phyloP scores from a whole-genome alignment of 352 stramenopile genomes.

The Achlya hypogyna region DNA sequence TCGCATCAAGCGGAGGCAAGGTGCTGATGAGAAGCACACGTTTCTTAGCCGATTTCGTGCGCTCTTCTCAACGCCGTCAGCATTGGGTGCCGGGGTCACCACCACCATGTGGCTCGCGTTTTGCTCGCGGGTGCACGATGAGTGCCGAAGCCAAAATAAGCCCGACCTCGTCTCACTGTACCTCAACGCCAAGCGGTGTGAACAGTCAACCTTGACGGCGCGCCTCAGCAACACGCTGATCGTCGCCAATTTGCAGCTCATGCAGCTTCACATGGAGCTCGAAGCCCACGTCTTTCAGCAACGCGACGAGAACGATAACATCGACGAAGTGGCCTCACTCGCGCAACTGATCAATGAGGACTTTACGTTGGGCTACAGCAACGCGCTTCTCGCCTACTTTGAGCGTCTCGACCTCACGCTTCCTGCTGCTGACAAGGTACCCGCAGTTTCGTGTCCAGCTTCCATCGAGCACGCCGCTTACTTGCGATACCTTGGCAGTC shows the following conservation, averaged over 20 bases:
- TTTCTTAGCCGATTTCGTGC: background rate
- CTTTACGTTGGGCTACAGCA: constrained; percentile 14
- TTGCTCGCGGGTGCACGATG: constrained; percentile 1
- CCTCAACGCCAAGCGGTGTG: background rate
- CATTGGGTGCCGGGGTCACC: background rate
- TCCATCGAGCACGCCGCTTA: background rate
- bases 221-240: background rate
- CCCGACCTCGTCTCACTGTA: background rate
- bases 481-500: background rate
- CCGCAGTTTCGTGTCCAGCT: no score
- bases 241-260: constrained; percentile 1
- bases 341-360: constrained; percentile 11
- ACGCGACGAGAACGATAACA: background rate
- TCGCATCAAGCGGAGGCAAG: background rate
- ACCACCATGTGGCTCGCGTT: background rate
- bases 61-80: background rate
- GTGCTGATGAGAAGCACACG: background rate
- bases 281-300: constrained; percentile 6
- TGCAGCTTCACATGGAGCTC: constrained; percentile 16
- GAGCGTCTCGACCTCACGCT: background rate
- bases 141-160: constrained; percentile 1
- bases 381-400: background rate
- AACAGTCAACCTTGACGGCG: background rate
- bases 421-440: background rate
- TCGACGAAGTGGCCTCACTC: background rate